These are phyloP conservation scores for Raffaelea arxii DNA, from an alignment of 2,329 filamentous ascomycete genomes.

Conservation along the genomic window DNA sequence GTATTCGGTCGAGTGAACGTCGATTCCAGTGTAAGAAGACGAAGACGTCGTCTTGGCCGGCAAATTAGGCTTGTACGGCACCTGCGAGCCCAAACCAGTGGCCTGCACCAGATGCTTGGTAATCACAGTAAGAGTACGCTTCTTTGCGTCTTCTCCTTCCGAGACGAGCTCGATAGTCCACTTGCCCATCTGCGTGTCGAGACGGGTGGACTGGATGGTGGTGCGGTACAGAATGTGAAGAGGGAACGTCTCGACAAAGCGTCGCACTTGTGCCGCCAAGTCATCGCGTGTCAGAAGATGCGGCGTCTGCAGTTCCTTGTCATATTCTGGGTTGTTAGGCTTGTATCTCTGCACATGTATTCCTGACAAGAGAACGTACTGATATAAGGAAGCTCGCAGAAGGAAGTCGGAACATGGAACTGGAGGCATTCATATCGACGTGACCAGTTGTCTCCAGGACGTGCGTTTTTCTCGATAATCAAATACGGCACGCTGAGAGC, in stretches of 20 bases:
- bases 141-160: no score
- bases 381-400: constrained; percentile 4
- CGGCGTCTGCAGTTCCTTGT: constrained; percentile 2
- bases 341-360: background rate
- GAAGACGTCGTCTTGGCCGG: background rate
- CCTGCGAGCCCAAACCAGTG: constrained; percentile 3
- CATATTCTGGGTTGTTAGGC: background rate
- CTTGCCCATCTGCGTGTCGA: background rate
- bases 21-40: background rate
- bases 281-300: constrained; percentile 1
- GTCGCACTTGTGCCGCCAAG: background rate
- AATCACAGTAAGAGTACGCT: background rate
- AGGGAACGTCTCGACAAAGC: constrained; percentile 1
- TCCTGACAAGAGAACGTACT: background rate
- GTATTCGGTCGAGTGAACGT: constrained; percentile 1
- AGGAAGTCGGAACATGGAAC: constrained; percentile 2
- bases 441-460: constrained; percentile 3
- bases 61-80: background rate
- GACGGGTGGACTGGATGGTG: background rate
- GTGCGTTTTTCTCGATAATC: constrained; percentile 2
- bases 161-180: background rate
- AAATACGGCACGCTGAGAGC: background rate
- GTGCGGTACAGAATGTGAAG: constrained; percentile 1
- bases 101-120: constrained; percentile 4
- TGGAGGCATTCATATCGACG: constrained; percentile 2